These are phyloP conservation scores for Pyricularia grisea DNA, from an alignment of 2,329 filamentous ascomycete species.

Conservation along the genomic window DNA sequence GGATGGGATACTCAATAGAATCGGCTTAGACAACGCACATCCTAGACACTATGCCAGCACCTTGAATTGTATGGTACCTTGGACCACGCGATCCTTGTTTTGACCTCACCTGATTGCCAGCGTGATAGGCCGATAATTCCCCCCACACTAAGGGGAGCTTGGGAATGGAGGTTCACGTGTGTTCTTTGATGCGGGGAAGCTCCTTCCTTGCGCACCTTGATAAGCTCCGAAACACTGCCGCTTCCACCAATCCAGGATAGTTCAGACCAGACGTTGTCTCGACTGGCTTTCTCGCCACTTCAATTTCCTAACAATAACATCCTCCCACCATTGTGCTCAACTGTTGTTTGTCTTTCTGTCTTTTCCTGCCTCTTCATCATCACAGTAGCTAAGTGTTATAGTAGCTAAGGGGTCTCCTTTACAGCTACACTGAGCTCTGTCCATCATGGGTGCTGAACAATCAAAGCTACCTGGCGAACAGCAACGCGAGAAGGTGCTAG, in stretches of 20 bases:
- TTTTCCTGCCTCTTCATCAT: neutral
- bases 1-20: too few relatives aligned
- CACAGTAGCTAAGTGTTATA: neutral
- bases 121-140: neutral
- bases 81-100: neutral
- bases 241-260: neutral
- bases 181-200: neutral
- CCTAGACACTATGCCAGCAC: too few relatives aligned
- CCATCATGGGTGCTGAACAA: constrained; percentile 32
- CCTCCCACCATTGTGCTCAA: neutral
- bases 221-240: neutral
- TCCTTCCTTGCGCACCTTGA: constrained; percentile 1
- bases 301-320: neutral
- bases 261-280: neutral
- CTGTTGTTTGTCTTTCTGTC: neutral
- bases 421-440: neutral
- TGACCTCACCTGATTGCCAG: neutral
- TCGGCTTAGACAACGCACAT: neutral
- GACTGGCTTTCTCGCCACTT: neutral
- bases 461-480: constrained; percentile 25
- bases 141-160: neutral
- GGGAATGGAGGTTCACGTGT: neutral
- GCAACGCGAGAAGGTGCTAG: constrained; percentile 30
- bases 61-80: neutral
- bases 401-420: neutral